These are phyloP conservation scores for Daldinia caldariorum DNA, from an alignment of 495 filamentous ascomycete genomes.

Conservation along the genomic window DNA sequence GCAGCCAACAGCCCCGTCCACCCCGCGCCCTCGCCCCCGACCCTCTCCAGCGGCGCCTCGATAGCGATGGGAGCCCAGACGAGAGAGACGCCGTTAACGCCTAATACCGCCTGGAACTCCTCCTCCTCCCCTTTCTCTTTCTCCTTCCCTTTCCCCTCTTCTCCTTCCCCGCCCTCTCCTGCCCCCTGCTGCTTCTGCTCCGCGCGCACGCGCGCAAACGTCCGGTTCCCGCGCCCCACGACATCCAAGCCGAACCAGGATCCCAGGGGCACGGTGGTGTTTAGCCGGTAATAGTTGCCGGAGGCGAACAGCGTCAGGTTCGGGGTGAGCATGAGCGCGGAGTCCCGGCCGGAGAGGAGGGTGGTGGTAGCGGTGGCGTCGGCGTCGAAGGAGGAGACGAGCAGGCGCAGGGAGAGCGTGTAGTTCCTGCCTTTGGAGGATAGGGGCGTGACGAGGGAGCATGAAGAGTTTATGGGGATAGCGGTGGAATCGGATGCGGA, in stretches of 20 bases:
- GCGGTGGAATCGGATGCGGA: conserved; percentile 37
- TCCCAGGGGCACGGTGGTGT: conserved; percentile 54
- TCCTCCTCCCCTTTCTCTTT: conserved; percentile 40
- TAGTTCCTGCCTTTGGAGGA: conserved; percentile 61
- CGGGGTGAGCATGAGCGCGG: conserved; percentile 55
- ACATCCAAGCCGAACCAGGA: conserved; percentile 55
- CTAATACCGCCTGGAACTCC: conserved; percentile 57
- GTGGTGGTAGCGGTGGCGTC: conserved; percentile 51
- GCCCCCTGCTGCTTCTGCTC: no score
- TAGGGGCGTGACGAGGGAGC: conserved; percentile 55
- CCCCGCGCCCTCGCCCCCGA: conserved; percentile 49
- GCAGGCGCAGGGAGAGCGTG: conserved; percentile 56
- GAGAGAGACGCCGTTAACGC: conserved; percentile 54
- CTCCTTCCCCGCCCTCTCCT: no score
- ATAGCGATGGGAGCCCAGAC: conserved; percentile 60
- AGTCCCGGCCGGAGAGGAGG: conserved; percentile 58
- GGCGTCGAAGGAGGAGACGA: conserved; percentile 35
- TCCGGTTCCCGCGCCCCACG: conserved; percentile 54
- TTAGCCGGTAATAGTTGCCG: conserved; percentile 58
- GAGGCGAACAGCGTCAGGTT: conserved; percentile 58
- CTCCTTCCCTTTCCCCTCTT: no score
- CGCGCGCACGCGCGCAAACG: conserved; percentile 52
- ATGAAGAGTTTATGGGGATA: conserved; percentile 44
- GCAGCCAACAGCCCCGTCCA: conserved; percentile 45
- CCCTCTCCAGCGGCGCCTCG: conserved; percentile 57